phyloP scores from a whole-genome alignment of 495 filamentous ascomycete species.

The Lasiosphaeria miniovina region DNA sequence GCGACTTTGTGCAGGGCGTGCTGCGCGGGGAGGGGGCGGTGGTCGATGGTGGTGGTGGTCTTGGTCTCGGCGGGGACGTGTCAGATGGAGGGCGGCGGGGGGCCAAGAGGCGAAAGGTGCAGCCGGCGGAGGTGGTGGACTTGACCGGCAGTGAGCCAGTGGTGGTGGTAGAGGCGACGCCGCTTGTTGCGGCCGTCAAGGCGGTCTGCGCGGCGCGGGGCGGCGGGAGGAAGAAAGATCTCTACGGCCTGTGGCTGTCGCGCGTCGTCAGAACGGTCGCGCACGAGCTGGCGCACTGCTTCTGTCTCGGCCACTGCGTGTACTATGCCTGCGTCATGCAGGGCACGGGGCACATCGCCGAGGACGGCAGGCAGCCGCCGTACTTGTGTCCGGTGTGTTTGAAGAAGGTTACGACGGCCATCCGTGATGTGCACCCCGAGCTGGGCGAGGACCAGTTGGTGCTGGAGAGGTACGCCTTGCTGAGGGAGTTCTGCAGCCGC shows the following conservation, averaged over 20 bases:
- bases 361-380: constrained; percentile 64
- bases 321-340: constrained; percentile 74
- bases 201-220: not conserved
- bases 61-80: too few species aligned
- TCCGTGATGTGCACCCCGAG: constrained; percentile 19
- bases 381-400: constrained; percentile 65
- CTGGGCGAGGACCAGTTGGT: constrained; percentile 24
- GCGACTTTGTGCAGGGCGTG: not conserved
- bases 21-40: not conserved
- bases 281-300: constrained; percentile 67
- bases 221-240: not conserved
- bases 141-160: not conserved
- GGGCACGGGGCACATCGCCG: constrained; percentile 54
- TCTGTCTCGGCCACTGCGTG: constrained; percentile 61
- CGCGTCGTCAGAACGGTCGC: constrained; percentile 8
- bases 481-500: constrained; percentile 44
- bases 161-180: not conserved
- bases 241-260: not conserved
- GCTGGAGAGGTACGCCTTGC: constrained; percentile 39
- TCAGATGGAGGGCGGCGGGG: too few species aligned
- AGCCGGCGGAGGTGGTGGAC: not conserved
- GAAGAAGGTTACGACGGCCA: constrained; percentile 46
- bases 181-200: not conserved
- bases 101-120: not conserved
- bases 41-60: not conserved